Conservation (phyloP, 305 asterid species). For the Fraxinus floribunda region DNA sequence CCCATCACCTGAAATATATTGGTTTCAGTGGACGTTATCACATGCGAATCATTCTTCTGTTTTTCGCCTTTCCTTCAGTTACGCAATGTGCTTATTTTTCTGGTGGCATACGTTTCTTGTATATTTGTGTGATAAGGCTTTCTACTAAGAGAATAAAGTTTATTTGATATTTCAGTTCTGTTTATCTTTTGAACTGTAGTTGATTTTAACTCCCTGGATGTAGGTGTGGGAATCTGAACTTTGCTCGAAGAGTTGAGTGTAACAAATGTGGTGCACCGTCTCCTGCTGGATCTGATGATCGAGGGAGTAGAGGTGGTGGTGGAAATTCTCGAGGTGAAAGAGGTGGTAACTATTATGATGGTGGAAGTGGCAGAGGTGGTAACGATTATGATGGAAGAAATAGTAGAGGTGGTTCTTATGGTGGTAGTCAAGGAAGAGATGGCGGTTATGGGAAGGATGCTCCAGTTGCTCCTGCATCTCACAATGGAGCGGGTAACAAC, state of each 20-base stretch:
- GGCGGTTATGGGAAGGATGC: conserved; percentile 73
- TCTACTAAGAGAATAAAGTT: background rate
- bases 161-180: conserved; percentile 23
- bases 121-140: background rate
- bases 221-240: conserved; percentile 98
- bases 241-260: conserved; percentile 96
- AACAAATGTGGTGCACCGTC: conserved; percentile 94
- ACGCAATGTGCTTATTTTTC: background rate
- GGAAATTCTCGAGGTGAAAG: conserved; percentile 46
- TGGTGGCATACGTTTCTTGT: background rate
- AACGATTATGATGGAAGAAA: conserved; percentile 58
- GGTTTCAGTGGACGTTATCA: background rate
- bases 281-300: conserved; percentile 78
- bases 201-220: conserved; percentile 54
- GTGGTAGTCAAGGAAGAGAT: conserved; percentile 74
- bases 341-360: conserved; percentile 48
- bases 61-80: background rate
- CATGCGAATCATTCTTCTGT: background rate
- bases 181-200: conserved; percentile 33
- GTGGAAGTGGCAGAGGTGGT: conserved; percentile 67
- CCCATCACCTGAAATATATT: background rate
- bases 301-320: conserved; percentile 68
- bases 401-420: conserved; percentile 55
- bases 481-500: conserved; percentile 63
- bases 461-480: conserved; percentile 64